Base-by-base conservation (phyloP, 208 protist genomes). In the Leishmania turanica region DNA sequence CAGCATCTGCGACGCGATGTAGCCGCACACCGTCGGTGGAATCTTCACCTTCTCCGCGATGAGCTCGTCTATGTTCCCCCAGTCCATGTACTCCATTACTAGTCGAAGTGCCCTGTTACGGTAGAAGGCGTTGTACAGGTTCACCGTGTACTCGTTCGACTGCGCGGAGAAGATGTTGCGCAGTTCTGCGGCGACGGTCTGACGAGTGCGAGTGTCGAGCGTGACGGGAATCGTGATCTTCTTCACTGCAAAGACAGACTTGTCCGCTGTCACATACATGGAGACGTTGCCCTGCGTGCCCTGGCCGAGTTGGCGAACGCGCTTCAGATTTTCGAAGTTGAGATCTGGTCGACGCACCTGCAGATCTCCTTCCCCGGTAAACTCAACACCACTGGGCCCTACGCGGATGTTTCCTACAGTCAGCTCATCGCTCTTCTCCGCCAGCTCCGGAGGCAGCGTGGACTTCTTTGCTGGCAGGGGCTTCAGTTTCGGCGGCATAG, bases 41-140 rank as follows among this genome's bases (percentile, higher is more conserved):
- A 97, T 56, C 31, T 82, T 82, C 7, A 90, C 74, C 31, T 83
- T 80, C 34, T 83, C 81, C 1, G 82, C 82, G n/a, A 96, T 87
- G n/a, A 97, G 88, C 69, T 97, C 93, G 31, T 97, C 89, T 54
- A 97, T 72, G 85, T 96, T 97, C 24, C 93, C 93, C 90, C 93
- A 95, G 85, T 97, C 86, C 93, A 97, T 97, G 86, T 96, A 97
- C 83, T 97, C 93, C 93, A 97, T 97, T 31, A 97, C 92, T 56
- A 97, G 86, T 11, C 84, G 89, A 34, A 97, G 89, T 4, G 87
- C 84, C 31, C 85, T 84, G 70, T 93, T 83, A 75, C 92, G 89
- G 80, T 93, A 97, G 49, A 94, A 97, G 54, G 93, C 93, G 82
- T 97, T 97, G 87, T 96, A 97, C 75, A 97, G 82, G 62, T 87